Base-by-base conservation (phyloP, 768 basidiomycete species). In the Lentinula raphanica region DNA sequence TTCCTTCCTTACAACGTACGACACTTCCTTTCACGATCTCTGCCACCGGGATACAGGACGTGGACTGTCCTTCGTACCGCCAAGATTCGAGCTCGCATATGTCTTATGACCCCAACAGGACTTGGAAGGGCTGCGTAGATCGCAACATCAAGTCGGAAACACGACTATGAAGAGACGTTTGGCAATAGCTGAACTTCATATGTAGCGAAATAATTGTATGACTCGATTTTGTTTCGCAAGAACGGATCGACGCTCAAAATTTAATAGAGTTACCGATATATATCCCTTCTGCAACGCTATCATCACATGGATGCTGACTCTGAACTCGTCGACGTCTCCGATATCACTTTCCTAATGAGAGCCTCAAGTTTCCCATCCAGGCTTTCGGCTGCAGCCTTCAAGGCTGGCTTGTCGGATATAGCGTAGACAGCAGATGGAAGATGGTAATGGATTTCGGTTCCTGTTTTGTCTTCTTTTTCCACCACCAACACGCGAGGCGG, bases 361-460 rank as follows among this genome's bases (percentile, higher is more conserved):
- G 57, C 60, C 58, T 81, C 79, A 36, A 83, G 61, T 66, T 78
- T 81, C 28, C 40, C 66, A 61, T 82, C 80, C 59, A 84, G 59
- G 2, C 31, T 63, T 42, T 71, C 64, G 0, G 75, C 68, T 2
- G 71, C 70, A 19, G 60, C 59, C 59, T 66, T 70, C 48, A 82
- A 50, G 32, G 71, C 66, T 19, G 56, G 59, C 29, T 72, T 61
- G n/a, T 68, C 66, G 9, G 65, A 62, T 4, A 75, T 56, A 1
- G 69, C 64, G 64, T 80, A 75, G 12, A 76, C 64, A n/a, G 79
- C 74, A 2, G 79, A 80, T 1, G 80, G 80, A 9, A 78, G 72
- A 55, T 80, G 75, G 59, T 81, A 82, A 7, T 76, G 65, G 3
- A 84, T 66, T 5, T 63, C 69, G 15, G 79, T 77, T 4, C 79